phyloP scores from a whole-genome alignment of 2,329 filamentous ascomycete species.

The Verticillium isaacii region DNA sequence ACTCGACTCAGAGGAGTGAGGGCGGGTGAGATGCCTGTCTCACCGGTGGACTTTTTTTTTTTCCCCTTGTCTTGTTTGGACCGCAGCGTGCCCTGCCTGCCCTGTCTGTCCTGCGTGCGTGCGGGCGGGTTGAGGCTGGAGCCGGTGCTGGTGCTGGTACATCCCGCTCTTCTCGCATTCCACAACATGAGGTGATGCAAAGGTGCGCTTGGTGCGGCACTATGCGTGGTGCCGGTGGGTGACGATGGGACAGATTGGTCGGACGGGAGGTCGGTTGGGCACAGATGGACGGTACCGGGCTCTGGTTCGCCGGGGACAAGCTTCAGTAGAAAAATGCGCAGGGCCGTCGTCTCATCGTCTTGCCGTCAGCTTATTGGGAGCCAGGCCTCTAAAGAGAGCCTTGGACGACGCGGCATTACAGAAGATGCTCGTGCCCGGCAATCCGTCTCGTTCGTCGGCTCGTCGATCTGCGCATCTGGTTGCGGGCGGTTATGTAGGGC shows the following conservation, averaged over 20 bases:
- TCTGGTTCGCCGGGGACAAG: not conserved
- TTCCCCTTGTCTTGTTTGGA: not conserved
- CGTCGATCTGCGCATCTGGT: not conserved
- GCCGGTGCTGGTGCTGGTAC: not conserved
- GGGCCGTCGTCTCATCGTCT: not conserved
- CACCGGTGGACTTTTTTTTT: not conserved
- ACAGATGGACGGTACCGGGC: not conserved
- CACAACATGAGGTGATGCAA: not conserved
- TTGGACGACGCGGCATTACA: not conserved
- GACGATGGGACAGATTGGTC: not conserved
- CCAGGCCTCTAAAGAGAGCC: not conserved
- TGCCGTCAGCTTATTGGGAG: not conserved
- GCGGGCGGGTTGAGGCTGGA: not conserved
- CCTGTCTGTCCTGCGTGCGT: not conserved
- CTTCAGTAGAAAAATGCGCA: not conserved
- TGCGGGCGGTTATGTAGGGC: not conserved
- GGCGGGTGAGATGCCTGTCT: not conserved
- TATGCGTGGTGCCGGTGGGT: not conserved
- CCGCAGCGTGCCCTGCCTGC: not conserved
- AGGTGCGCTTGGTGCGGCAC: not conserved
- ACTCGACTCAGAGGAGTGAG: not conserved
- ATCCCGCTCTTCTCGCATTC: not conserved
- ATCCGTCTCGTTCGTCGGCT: not conserved
- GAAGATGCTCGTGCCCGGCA: not conserved
- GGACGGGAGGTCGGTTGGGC: not conserved